Evolutionary conservation across 805 yeast species (phyloP).

Genomic region (Yamadazyma scolyti): DNA sequence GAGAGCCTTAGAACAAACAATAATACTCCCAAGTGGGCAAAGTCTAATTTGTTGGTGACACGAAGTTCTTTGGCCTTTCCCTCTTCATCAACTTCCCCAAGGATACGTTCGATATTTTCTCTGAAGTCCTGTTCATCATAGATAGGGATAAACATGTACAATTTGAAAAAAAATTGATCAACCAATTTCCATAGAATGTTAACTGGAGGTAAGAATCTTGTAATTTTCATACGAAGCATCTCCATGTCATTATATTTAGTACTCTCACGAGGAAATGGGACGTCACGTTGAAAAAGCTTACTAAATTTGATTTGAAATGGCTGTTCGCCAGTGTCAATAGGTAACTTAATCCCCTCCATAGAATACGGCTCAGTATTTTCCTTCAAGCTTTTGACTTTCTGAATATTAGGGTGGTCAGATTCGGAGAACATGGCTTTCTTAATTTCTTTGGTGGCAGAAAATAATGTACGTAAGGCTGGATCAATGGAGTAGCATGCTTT

Average conservation of each 20-base stretch:
- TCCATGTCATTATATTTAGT: too few species aligned
- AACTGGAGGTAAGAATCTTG: constrained; percentile 47
- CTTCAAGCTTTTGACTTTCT: too few species aligned
- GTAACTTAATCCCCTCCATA: too few species aligned
- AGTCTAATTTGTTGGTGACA: constrained; percentile 28
- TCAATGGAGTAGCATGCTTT: constrained; percentile 6
- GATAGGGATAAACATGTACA: constrained; percentile 46
- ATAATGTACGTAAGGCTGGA: constrained; percentile 4
- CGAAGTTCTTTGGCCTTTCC: constrained; percentile 7
- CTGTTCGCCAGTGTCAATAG: too few species aligned
- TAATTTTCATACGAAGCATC: constrained; percentile 17
- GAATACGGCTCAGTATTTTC: too few species aligned
- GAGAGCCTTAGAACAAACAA: constrained; percentile 31
- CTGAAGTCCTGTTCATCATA: constrained; percentile 37
- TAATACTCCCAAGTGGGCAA: constrained; percentile 32
- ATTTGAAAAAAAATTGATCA: constrained; percentile 44
- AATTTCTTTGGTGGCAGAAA: too few species aligned
- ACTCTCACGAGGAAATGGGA: too few species aligned
- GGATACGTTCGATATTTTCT: constrained; percentile 16
- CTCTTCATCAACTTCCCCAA: constrained; percentile 12
- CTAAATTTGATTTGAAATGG: too few species aligned
- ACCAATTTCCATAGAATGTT: constrained; percentile 52
- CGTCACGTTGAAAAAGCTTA: too few species aligned
- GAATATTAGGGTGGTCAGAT: too few species aligned
- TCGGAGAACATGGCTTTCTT: too few species aligned